A percentile compares a stretch with the other conserved stretches of the same genome.
Conservation (phyloP, 768 basidiomycete genomes). For the Sarcodon aspratus region DNA sequence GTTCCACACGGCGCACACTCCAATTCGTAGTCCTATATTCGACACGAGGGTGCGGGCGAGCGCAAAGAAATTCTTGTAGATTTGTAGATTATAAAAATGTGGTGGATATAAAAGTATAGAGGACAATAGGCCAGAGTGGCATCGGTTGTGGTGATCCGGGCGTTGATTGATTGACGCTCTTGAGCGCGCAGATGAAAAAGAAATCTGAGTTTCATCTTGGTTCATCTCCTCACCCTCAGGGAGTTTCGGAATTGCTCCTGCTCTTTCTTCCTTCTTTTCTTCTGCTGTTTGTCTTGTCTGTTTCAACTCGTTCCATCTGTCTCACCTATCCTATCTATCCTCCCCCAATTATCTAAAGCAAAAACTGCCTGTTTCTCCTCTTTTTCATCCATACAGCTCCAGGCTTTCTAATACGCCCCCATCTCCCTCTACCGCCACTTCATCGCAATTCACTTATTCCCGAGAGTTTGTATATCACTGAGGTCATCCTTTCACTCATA, state of each 20-base stretch:
- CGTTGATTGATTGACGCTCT: constrained; percentile 7
- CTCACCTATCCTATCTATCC: constrained; percentile 21
- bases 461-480: no score
- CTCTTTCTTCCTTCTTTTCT: constrained; percentile 16
- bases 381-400: constrained; percentile 6
- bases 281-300: constrained; percentile 16
- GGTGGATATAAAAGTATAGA: not conserved
- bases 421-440: no score
- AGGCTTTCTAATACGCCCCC: constrained; percentile 17
- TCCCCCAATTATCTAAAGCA: constrained; percentile 18
- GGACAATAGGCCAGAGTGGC: constrained; percentile 5
- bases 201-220: constrained; percentile 5
- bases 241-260: not conserved
- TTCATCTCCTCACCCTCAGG: constrained; percentile 15
- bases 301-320: constrained; percentile 21
- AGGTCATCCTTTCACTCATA: no score
- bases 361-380: constrained; percentile 7
- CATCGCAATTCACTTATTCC: no score
- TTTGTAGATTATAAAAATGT: not conserved
- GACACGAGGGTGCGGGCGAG: constrained; percentile 75
- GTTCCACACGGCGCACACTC: constrained; percentile 87
- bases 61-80: constrained; percentile 74
- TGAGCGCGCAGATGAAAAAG: not conserved
- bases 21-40: constrained; percentile 72
- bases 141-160: constrained; percentile 8